Conservation (phyloP, 495 filamentous ascomycete species). For the Neohortaea acidophila region DNA sequence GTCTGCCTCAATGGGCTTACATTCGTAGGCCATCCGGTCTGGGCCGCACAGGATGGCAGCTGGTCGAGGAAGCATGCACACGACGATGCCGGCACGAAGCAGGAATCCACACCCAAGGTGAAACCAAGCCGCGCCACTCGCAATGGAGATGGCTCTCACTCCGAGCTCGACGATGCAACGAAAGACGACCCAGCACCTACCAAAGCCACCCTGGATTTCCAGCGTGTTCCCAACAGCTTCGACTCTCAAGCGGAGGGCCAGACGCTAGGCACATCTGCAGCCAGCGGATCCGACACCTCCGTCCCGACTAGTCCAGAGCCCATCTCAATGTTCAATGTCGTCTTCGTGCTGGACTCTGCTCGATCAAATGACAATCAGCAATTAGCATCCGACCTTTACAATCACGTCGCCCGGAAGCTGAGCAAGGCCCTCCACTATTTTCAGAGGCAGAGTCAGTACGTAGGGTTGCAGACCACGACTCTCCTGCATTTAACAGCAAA, state of each 20-base stretch:
- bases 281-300: constrained; percentile 23
- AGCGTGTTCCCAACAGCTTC: constrained; percentile 21
- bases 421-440: constrained; percentile 80
- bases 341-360: constrained; percentile 72
- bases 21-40: constrained; percentile 78
- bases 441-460: constrained; percentile 72
- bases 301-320: constrained; percentile 27
- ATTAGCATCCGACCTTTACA: constrained; percentile 65
- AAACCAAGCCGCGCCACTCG: too few species aligned
- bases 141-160: too few species aligned
- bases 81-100: neutral
- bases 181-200: constrained; percentile 3
- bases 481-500: constrained; percentile 66
- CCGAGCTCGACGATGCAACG: too few species aligned
- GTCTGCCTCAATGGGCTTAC: constrained; percentile 68
- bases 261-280: constrained; percentile 20
- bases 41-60: constrained; percentile 66
- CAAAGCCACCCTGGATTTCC: constrained; percentile 23
- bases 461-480: constrained; percentile 68
- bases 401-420: constrained; percentile 77
- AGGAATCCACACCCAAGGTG: too few species aligned
- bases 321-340: constrained; percentile 95
- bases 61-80: constrained; percentile 35
- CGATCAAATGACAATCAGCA: constrained; percentile 44
- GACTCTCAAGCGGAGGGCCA: constrained; percentile 22